phyloP scores from a whole-genome alignment of 805 yeast species.

The Ogataea trehaloabstinens region DNA sequence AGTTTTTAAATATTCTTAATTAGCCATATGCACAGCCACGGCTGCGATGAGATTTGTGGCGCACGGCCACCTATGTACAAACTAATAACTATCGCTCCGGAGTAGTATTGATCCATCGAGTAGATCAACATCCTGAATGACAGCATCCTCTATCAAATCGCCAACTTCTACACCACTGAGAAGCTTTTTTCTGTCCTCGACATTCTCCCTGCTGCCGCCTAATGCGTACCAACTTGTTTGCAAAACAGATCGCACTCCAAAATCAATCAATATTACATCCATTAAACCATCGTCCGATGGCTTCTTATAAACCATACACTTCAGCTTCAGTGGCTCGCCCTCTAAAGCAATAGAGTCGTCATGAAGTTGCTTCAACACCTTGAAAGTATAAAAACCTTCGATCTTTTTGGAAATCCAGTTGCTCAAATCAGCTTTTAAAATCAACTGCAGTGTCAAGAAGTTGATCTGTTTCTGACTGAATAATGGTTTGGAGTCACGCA shows the following conservation, averaged over 20 bases:
- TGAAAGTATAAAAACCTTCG: conserved; percentile 30
- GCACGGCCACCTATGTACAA: not conserved
- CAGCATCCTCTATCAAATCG: conserved; percentile 38
- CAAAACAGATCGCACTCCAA: conserved; percentile 29
- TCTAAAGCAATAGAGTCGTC: conserved; percentile 11
- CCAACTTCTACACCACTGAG: conserved; percentile 40
- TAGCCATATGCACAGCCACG: no score
- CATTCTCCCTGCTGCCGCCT: conserved; percentile 14
- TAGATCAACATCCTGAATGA: conserved; percentile 41
- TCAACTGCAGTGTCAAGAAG: conserved; percentile 41
- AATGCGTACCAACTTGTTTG: conserved; percentile 29
- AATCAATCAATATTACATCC: conserved; percentile 29
- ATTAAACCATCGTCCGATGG: conserved; percentile 38
- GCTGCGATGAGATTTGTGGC: no score
- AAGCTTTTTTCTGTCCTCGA: conserved; percentile 18
- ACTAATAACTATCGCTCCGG: conserved; percentile 19
- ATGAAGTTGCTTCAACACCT: conserved; percentile 26
- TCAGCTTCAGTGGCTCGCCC: conserved; percentile 35
- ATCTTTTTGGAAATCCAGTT: conserved; percentile 25
- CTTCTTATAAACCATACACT: conserved; percentile 41
- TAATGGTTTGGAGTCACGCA: conserved; percentile 29
- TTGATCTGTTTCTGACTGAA: conserved; percentile 36
- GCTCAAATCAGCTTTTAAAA: conserved; percentile 41
- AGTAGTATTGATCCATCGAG: conserved; percentile 41
- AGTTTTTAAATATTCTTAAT: no score